A percentile compares a stretch with the other conserved stretches of the same genome.
phyloP scores from a whole-genome alignment of 345 rosid species.

The Salix viminalis region DNA sequence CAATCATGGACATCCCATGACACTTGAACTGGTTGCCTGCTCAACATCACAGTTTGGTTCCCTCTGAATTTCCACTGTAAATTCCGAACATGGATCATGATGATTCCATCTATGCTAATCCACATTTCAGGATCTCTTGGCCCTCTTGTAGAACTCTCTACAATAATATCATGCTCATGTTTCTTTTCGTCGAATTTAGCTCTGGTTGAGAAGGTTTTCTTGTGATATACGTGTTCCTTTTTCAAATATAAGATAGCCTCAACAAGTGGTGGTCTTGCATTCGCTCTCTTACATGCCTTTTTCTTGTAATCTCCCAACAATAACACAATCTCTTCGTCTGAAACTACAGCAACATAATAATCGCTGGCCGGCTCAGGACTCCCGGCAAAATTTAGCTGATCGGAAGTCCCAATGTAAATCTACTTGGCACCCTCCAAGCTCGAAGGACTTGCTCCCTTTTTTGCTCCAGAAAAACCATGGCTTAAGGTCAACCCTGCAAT shows the following conservation, averaged over 20 bases:
- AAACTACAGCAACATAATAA: constrained; percentile 73
- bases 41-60: constrained; percentile 77
- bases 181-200: constrained; percentile 64
- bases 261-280: constrained; percentile 66
- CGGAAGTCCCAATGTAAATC: constrained; percentile 85
- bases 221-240: constrained; percentile 78
- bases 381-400: constrained; percentile 61
- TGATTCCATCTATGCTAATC: constrained; percentile 84
- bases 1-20: constrained; percentile 95
- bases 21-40: constrained; percentile 67
- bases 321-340: constrained; percentile 80
- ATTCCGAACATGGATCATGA: constrained; percentile 67
- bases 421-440: constrained; percentile 57
- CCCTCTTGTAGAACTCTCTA: constrained; percentile 60
- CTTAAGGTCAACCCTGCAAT: constrained; percentile 70
- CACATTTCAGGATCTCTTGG: constrained; percentile 83
- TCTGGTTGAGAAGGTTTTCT: constrained; percentile 67
- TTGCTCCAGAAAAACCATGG: constrained; percentile 93
- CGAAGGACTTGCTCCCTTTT: constrained; percentile 65
- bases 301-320: constrained; percentile 77
- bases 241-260: constrained; percentile 59
- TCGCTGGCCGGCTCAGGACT: constrained; percentile 77
- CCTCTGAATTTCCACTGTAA: constrained; percentile 97
- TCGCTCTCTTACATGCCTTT: constrained; percentile 79
- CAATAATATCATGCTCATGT: constrained; percentile 73